phyloP scores from a whole-genome alignment of 169 alveolate genomes.

The Plasmodium gallinaceum region DNA sequence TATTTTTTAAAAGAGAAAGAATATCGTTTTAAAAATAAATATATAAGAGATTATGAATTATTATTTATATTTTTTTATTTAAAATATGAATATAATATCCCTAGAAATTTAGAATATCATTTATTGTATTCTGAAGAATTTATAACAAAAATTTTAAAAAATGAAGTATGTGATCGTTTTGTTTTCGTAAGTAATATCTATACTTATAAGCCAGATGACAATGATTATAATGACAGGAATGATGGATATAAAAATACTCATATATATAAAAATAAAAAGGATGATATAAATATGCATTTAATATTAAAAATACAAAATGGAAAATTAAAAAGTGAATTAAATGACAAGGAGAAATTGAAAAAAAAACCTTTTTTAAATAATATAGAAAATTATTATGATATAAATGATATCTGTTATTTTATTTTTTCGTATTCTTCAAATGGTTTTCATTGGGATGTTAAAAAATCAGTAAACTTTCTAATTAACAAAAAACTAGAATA shows the following conservation, averaged over 20 bases:
- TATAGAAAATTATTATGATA: conserved; percentile 3
- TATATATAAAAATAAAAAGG: neutral
- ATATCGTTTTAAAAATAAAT: conserved; percentile 22
- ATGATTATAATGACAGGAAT: neutral
- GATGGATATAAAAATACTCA: neutral
- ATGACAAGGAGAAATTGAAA: neutral
- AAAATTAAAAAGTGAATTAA: neutral
- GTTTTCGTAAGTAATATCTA: conserved; percentile 21
- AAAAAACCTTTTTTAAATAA: neutral
- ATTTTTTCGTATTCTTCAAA: conserved; percentile 11
- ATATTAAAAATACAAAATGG: neutral
- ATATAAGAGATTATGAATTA: conserved; percentile 18
- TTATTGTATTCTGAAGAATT: conserved; percentile 12
- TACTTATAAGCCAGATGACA: neutral
- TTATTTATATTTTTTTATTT: conserved; percentile 40
- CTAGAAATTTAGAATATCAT: conserved; percentile 3
- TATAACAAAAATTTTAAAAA: conserved; percentile 9
- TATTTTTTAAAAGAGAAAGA: conserved; percentile 11
- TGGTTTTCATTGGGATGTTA: conserved; percentile 56
- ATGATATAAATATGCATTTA: neutral
- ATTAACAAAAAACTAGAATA: conserved; percentile 11
- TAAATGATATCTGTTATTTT: conserved; percentile 15
- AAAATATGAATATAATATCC: conserved; percentile 39
- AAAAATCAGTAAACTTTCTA: conserved; percentile 22
- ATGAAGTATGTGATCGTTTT: neutral